Evolutionary conservation across 352 stramenopile species (phyloP), one percentile per base, ranked within the genome.

Genomic region (Elongisporangium prolatum): DNA sequence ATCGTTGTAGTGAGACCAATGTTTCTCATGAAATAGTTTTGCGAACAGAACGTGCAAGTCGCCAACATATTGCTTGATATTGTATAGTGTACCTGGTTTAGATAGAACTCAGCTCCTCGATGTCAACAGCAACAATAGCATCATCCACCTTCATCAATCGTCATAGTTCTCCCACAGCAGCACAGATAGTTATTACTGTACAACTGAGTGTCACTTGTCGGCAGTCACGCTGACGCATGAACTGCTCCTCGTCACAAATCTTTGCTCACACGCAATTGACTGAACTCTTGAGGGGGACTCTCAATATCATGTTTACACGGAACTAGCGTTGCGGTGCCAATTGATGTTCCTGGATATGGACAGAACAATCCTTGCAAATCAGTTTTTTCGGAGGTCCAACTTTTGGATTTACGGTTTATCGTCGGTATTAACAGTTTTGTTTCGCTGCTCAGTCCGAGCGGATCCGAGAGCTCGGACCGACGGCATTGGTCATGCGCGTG

Each of bases 401-500:
- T 38, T 44, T 44, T 17, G 34, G 17, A 11, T 44, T 16, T 44
- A 44, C 34, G 34, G 34, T 44, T 44, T 17, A 17, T 11, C 10
- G 11, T 17, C 34, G 34, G 34, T 44, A 44, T 52, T 21, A 52
- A 25, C 21, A 25, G 21, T 56, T 13, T 47, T 56, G 21, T 47
- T 18, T 56, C 52, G 25, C 28, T 2, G 5, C 1, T 44, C 34
- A 81, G 37, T 78, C 72, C 25, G 64, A 74, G 21, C 57, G 48
- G 20, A 79, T 67, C 20, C 83, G 80, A 21, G 71, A 68, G 59
- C 60, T 84, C 1, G 69, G 1, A 8, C 84, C 84, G 18, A 93
- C 84, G 21, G 76, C 80, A 4, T 65, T 59, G 13, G 63, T 74
- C 84, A 93, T 93, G 49, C 80, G 75, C 18, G 74, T 61, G 63